Evolutionary conservation across 2,329 filamentous ascomycete species (phyloP).

Genomic region (Colletotrichum sp.): DNA sequence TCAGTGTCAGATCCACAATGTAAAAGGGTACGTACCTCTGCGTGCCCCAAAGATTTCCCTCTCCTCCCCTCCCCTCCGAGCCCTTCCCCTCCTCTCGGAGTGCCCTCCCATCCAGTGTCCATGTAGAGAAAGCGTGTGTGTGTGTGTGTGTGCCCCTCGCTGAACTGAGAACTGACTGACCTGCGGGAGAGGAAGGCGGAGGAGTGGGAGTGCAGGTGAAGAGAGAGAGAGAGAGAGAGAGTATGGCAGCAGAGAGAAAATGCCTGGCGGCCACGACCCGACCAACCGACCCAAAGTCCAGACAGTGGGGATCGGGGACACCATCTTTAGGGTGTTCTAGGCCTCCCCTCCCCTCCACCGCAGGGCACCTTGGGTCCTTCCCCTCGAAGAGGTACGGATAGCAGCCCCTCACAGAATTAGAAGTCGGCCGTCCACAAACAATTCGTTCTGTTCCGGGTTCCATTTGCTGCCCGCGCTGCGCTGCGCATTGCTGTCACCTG

Average conservation of each 20-base stretch:
- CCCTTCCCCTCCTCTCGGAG: background rate
- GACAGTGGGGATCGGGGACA: slow-evolving; percentile 20
- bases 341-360: background rate
- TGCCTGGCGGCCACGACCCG: background rate
- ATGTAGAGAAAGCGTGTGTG: background rate
- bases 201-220: background rate
- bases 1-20: background rate
- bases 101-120: background rate
- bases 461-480: background rate
- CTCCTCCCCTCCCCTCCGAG: background rate
- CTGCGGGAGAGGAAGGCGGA: background rate
- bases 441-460: background rate
- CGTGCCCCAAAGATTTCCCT: background rate
- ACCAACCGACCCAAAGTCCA: slow-evolving; percentile 19
- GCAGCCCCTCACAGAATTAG: background rate
- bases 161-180: background rate
- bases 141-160: background rate
- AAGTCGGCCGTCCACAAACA: background rate
- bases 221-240: background rate
- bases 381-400: background rate
- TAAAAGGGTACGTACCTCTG: background rate
- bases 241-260: background rate
- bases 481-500: background rate
- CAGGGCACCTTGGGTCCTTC: background rate
- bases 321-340: slow-evolving; percentile 21